Evolutionary conservation across 2,329 filamentous ascomycete species (phyloP).

Genomic region (Beauveria sp.): DNA sequence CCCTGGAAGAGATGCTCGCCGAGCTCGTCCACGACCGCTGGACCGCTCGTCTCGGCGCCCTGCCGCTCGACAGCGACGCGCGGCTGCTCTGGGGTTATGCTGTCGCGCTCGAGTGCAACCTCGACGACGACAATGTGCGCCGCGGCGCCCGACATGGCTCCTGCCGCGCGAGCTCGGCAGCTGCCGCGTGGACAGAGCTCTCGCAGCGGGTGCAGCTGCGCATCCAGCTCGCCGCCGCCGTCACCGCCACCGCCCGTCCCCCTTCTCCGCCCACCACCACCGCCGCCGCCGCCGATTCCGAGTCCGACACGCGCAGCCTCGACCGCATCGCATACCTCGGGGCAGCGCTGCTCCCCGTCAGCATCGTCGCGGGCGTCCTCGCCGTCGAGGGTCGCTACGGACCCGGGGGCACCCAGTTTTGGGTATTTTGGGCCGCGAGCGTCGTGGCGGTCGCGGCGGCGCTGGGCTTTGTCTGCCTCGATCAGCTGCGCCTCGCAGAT

Average conservation of each 20-base stretch:
- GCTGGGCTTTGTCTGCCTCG: constrained; percentile 37
- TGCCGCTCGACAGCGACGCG: constrained; percentile 14
- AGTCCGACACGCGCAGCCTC: constrained; percentile 30
- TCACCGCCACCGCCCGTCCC: not conserved
- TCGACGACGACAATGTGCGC: constrained; percentile 17
- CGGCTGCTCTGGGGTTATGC: constrained; percentile 17
- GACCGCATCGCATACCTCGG: constrained; percentile 43
- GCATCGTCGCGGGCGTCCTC: constrained; percentile 39
- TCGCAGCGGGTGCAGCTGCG: constrained; percentile 11
- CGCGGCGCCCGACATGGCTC: constrained; percentile 13
- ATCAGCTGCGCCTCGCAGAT: constrained; percentile 36
- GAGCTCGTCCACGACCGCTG: constrained; percentile 21
- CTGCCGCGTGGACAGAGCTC: not conserved
- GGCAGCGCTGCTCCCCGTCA: constrained; percentile 39
- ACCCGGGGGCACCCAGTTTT: constrained; percentile 34
- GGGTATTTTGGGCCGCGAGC: constrained; percentile 40
- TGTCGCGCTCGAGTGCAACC: constrained; percentile 20
- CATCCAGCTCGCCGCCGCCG: constrained; percentile 7
- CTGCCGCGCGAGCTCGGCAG: not conserved
- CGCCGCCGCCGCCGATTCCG: not conserved
- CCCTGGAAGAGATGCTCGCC: constrained; percentile 13
- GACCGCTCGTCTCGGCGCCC: constrained; percentile 16
- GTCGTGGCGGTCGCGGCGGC: constrained; percentile 31
- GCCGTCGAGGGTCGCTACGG: constrained; percentile 39
- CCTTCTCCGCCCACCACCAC: not conserved